phyloP scores from a whole-genome alignment of 2,329 filamentous ascomycete species.

The Fusarium buharicum region DNA sequence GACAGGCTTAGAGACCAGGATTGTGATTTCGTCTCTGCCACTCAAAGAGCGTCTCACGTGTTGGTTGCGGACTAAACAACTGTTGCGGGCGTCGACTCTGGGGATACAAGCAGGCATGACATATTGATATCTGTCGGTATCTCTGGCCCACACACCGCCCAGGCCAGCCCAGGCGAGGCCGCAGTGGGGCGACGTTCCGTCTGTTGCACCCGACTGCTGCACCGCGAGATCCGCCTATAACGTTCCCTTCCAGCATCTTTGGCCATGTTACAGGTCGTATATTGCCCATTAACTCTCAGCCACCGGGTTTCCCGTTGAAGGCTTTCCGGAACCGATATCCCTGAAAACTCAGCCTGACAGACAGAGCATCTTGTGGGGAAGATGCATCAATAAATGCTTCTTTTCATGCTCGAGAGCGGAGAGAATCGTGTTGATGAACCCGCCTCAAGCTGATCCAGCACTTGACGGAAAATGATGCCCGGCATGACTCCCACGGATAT shows the following conservation, averaged over 20 bases:
- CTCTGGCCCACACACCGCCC: constrained; percentile 44
- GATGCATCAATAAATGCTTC: constrained; percentile 19
- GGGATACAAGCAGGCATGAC: constrained; percentile 39
- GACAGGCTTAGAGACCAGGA: constrained; percentile 6
- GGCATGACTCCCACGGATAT: constrained; percentile 8
- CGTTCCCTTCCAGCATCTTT: too few relatives aligned
- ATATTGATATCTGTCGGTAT: constrained; percentile 48
- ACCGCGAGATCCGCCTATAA: constrained; percentile 24
- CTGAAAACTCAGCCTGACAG: constrained; percentile 9
- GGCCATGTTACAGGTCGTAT: constrained; percentile 22
- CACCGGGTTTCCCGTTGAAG: constrained; percentile 32
- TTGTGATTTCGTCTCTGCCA: constrained; percentile 19
- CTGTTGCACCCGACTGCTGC: constrained; percentile 21
- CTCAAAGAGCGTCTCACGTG: constrained; percentile 23
- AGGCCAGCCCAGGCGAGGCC: constrained; percentile 4
- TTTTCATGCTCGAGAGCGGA: constrained; percentile 30
- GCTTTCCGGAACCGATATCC: constrained; percentile 19
- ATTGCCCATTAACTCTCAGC: constrained; percentile 4
- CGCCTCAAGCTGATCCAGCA: not conserved
- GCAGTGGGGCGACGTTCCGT: constrained; percentile 34
- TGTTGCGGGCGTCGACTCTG: constrained; percentile 40
- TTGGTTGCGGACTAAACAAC: constrained; percentile 33
- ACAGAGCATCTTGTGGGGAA: constrained; percentile 28
- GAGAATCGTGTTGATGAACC: constrained; percentile 3
- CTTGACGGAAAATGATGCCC: constrained; percentile 23